Percentiles rank a stretch among this genome's conserved stretches.
phyloP scores from a whole-genome alignment of 768 basidiomycete species.

The Tulasnella sp. region DNA sequence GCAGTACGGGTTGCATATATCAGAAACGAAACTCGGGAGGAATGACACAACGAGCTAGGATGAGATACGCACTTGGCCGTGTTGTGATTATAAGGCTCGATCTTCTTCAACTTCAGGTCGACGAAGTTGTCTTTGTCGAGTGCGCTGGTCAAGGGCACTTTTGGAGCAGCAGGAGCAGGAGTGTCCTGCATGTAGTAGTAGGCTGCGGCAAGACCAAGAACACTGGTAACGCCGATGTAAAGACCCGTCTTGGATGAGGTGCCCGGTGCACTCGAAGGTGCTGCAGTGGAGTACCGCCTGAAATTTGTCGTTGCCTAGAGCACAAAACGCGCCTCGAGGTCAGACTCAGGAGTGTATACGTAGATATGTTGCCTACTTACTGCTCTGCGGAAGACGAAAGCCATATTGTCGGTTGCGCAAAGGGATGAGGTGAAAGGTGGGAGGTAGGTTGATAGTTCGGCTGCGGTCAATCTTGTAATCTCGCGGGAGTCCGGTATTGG shows the following conservation, averaged over 20 bases:
- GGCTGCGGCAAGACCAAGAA: slow-evolving; percentile 27
- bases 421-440: background rate
- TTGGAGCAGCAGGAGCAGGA: slow-evolving; percentile 5
- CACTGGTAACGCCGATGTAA: slow-evolving; percentile 31
- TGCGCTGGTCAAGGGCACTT: slow-evolving; percentile 33
- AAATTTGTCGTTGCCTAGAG: slow-evolving; percentile 3
- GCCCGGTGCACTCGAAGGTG: background rate
- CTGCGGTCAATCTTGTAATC: background rate
- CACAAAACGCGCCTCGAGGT: background rate
- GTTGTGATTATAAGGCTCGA: slow-evolving; percentile 86
- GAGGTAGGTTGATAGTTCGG: background rate
- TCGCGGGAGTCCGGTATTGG: background rate
- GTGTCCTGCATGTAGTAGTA: slow-evolving; percentile 32
- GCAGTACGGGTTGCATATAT: background rate
- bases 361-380: background rate
- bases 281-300: slow-evolving; percentile 29
- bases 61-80: slow-evolving; percentile 63
- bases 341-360: background rate
- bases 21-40: background rate
- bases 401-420: background rate
- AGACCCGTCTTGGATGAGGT: slow-evolving; percentile 27
- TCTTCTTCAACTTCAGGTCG: slow-evolving; percentile 79
- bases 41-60: slow-evolving; percentile 23
- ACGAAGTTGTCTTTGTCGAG: slow-evolving; percentile 73
- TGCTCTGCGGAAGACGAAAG: slow-evolving; percentile 11